Base-by-base conservation (phyloP, 1,284 basidiomycete genomes). In the Takashimella koratensis region DNA sequence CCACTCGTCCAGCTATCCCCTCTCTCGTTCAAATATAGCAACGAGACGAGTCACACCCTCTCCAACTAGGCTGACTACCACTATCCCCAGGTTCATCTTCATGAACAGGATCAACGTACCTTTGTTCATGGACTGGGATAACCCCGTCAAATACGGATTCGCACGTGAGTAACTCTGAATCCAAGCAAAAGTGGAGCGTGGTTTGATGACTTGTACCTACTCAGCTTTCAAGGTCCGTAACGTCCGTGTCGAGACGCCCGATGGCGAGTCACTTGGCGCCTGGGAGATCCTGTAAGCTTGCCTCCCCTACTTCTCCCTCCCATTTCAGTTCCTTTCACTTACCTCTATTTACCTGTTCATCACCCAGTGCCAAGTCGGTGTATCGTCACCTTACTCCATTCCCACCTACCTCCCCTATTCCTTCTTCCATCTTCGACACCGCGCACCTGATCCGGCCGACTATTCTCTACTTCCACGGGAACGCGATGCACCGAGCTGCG, bases 401-500 rank as follows among this genome's bases (percentile, higher is more conserved):
- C 50, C 59, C 61, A 3, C 66, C 65, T 1, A 36, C 52, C 4
- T 44, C 48, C 0, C 41, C 52, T 0, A 55, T 79, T 22, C 51
- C 50, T 0, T 58, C 65, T 0, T 49, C 47, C 0, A 59, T 68
- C 3, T 79, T 76, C 45, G 73, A 76, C 22, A 39, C 56, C 3
- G 86, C 90, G 1, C 73, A 93, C 16, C 73, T 76, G 11, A 62
- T 75, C 0, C 76, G 81, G n/a, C 89, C 89, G 0, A 92, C 87
- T 0, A 78, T 95, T 25, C 79, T 96, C 23, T 94, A 90, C 75
- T 81, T 95, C 52, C 95, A 98, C 63, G 95, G 94, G 11, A 96
- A 96, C 63, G 88, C 76, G 30, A 36, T 36, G 30, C 30, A 36
- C 16, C 30, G 30, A 8, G 30, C 30, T 36, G 30, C 30, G 16